Evolutionary conservation across 805 yeast species (phyloP).

Genomic region (Candida nonsorbophila): DNA sequence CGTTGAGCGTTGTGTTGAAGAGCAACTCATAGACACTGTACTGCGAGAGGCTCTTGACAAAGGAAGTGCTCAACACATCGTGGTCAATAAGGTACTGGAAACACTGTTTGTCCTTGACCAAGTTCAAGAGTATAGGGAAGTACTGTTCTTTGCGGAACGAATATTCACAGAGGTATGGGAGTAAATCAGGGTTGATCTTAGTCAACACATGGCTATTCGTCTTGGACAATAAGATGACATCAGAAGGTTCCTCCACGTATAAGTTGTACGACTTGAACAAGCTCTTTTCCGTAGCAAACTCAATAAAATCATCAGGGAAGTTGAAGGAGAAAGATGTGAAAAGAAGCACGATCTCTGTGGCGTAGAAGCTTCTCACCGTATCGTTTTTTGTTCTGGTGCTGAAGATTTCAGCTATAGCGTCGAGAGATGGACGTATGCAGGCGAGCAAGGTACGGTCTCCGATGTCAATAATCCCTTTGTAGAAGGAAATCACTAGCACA

Average conservation of each 20-base stretch:
- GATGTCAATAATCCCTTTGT: constrained; percentile 13
- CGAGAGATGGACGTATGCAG: background rate
- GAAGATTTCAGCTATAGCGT: constrained; percentile 1
- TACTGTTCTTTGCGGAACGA: constrained; percentile 13
- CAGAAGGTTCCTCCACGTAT: constrained; percentile 10
- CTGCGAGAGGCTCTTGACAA: constrained; percentile 4
- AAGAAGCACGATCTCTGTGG: constrained; percentile 15
- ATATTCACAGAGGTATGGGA: constrained; percentile 5
- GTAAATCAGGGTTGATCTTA: constrained; percentile 8
- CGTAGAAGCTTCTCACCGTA: constrained; percentile 3
- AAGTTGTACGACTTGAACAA: constrained; percentile 15
- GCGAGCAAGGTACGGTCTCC: background rate
- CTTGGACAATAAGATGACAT: constrained; percentile 15
- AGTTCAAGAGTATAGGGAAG: constrained; percentile 21
- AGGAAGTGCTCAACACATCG: constrained; percentile 6
- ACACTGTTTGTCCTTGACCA: constrained; percentile 11
- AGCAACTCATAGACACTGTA: constrained; percentile 19
- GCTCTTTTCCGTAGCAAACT: constrained; percentile 1
- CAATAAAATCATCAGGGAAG: constrained; percentile 7
- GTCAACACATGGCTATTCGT: constrained; percentile 11
- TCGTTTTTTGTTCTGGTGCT: constrained; percentile 2
- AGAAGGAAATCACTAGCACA: constrained; percentile 20
- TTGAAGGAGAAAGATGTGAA: constrained; percentile 15
- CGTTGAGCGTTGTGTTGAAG: constrained; percentile 12
- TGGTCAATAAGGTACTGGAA: constrained; percentile 10